Conservation (phyloP, 306 rosid species). For the Vigna trinervia region DNA sequence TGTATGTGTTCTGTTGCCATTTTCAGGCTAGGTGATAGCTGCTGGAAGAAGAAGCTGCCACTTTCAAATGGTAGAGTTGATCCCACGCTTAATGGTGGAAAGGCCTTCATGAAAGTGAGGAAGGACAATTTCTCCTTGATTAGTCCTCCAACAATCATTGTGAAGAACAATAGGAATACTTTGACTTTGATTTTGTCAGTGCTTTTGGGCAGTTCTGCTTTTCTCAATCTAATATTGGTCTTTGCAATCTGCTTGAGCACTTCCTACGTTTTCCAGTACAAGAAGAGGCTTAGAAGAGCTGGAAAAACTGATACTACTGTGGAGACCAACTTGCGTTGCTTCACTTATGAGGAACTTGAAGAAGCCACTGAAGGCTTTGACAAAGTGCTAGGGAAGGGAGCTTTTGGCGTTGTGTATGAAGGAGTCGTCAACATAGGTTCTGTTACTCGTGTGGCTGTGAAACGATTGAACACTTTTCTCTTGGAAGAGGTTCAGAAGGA, state of each 20-base stretch:
- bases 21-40: conserved; percentile 41
- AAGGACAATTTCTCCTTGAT: conserved; percentile 42
- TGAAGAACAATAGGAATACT: conserved; percentile 32
- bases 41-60: conserved; percentile 62
- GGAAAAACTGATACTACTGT: not conserved
- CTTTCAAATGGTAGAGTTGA: conserved; percentile 56
- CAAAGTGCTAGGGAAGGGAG: conserved; percentile 45
- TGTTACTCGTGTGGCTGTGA: conserved; percentile 47
- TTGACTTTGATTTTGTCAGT: conserved; percentile 44
- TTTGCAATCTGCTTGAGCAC: conserved; percentile 34
- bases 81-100: conserved; percentile 35
- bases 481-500: conserved; percentile 52
- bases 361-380: conserved; percentile 50
- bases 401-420: conserved; percentile 54
- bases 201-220: conserved; percentile 54
- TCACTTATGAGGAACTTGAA: conserved; percentile 48
- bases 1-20: conserved; percentile 57
- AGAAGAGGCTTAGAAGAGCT: conserved; percentile 24
- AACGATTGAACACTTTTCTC: conserved; percentile 48
- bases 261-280: conserved; percentile 11
- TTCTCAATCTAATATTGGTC: conserved; percentile 43
- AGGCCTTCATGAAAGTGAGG: conserved; percentile 54
- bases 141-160: conserved; percentile 27
- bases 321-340: conserved; percentile 47
- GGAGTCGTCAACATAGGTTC: conserved; percentile 40